Base-by-base conservation (phyloP, 768 basidiomycete species). In the Flagelloscypha sp. region DNA sequence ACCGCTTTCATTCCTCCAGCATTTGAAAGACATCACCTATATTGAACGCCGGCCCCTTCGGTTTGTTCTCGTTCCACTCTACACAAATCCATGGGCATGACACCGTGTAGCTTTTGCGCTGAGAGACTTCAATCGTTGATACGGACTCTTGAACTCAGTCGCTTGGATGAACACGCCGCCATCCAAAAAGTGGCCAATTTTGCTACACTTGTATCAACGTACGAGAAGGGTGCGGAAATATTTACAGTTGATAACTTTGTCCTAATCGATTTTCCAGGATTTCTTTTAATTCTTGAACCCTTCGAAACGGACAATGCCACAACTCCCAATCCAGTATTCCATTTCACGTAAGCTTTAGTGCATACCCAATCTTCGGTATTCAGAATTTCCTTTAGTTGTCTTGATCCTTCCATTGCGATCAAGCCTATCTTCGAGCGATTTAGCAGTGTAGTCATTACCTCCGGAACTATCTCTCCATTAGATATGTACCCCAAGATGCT, bases 401-500 rank as follows among this genome's bases (percentile, higher is more conserved):
- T 99, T 42, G 95, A 99, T 56, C 95, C 95, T 2, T 89, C 94
- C 0, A 73, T 99, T 22, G 95, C 95, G 7, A 99, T 99, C 49
- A 87, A 89, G 48, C 95, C 95, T 1, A 86, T 99, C 12, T 97
- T 99, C 54, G 95, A 99, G 52, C 84, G 92, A 20, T 99, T 98
- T 55, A 93, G 88, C 55, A 89, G 85, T 42, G 95, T 99, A 15
- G 90, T 99, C 44, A 99, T 99, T 55, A 99, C 95, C 0, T 97
- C 92, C 4, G 95, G 95, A 48, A 99, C 95, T 8, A 90, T 99
- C 48, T 97, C 93, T 1, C 95, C 95, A 2, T 61, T 99, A 39
- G 95, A 99, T 60, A 99, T 99, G 95, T 99, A 99, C 57, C 95
- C 95, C 9, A 99, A 98, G 62, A 99, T 99, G 87, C 70, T 99